Evolutionary conservation across 164 flowering plant species (phyloP).

Genomic region (Magnolia kwangsiensis): DNA sequence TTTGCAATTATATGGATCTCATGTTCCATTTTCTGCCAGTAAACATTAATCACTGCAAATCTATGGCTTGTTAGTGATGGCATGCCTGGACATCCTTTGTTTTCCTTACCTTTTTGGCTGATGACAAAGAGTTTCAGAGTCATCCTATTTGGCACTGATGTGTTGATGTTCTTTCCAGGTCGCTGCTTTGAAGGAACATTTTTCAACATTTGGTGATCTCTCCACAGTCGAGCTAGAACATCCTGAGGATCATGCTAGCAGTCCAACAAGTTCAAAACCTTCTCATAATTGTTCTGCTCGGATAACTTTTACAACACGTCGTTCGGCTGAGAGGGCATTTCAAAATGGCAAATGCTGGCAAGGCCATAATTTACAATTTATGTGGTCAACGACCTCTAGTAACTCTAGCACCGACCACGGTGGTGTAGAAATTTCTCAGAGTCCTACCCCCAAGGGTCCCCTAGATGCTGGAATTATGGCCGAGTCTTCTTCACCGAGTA

Average conservation of each 20-base stretch:
- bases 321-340: conserved; percentile 84
- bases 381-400: conserved; percentile 50
- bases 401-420: conserved; percentile 14
- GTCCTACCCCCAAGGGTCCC: conserved; percentile 20
- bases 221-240: conserved; percentile 65
- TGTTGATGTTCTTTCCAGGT: conserved; percentile 39
- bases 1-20: too few relatives aligned
- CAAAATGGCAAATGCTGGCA: conserved; percentile 67
- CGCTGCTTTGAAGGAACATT: conserved; percentile 64
- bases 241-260: conserved; percentile 23
- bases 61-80: too few relatives aligned
- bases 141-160: conserved; percentile 7
- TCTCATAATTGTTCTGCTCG: conserved; percentile 41
- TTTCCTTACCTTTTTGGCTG: too few relatives aligned
- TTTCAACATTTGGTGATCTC: conserved; percentile 66
- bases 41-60: too few relatives aligned
- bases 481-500: conserved; percentile 17
- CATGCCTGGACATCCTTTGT: too few relatives aligned
- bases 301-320: conserved; percentile 55
- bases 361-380: conserved; percentile 65
- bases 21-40: too few relatives aligned
- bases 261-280: conserved; percentile 25
- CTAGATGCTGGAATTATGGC: conserved; percentile 17
- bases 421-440: conserved; percentile 28
- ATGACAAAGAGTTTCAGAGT: too few relatives aligned